Conservation (phyloP, 139 green algal species). For the Nannochloris sp. region DNA sequence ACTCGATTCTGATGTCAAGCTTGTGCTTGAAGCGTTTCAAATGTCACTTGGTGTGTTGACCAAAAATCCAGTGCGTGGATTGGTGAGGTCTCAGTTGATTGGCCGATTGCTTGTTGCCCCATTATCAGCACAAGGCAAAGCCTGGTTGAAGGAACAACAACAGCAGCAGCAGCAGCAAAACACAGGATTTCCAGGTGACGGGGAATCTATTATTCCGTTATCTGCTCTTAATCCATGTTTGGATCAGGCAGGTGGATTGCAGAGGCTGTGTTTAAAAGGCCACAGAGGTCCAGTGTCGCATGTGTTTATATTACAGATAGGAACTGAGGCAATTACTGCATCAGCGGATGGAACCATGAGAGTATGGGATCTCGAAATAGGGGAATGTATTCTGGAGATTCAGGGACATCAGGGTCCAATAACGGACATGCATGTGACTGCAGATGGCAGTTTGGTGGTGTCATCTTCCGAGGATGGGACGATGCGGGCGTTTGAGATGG, state of each 20-base stretch:
- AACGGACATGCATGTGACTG: constrained; percentile 27
- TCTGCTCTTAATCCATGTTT: constrained; percentile 44
- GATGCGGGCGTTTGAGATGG: constrained; percentile 39
- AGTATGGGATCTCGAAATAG: constrained; percentile 77
- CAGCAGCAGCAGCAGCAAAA: background rate
- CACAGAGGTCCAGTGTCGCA: constrained; percentile 44
- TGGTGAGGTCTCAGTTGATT: constrained; percentile 69
- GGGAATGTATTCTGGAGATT: constrained; percentile 69
- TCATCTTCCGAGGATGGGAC: constrained; percentile 36
- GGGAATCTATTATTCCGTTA: background rate
- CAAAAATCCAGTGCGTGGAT: constrained; percentile 40
- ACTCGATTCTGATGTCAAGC: constrained; percentile 29
- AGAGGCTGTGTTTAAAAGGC: constrained; percentile 65
- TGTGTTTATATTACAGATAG: constrained; percentile 59
- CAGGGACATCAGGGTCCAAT: constrained; percentile 22
- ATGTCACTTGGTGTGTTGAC: constrained; percentile 57
- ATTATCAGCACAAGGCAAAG: constrained; percentile 9
- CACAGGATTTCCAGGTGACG: background rate
- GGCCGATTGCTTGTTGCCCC: constrained; percentile 51
- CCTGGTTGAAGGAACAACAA: constrained; percentile 17
- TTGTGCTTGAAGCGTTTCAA: constrained; percentile 67
- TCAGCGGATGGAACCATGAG: constrained; percentile 49
- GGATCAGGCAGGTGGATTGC: constrained; percentile 66
- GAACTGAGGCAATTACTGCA: constrained; percentile 62
- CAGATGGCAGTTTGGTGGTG: constrained; percentile 35